A percentile compares a stretch with the other conserved stretches of the same genome.
Evolutionary conservation across 106 monocot genomes (phyloP).

Genomic region (Chionographis japonica): DNA sequence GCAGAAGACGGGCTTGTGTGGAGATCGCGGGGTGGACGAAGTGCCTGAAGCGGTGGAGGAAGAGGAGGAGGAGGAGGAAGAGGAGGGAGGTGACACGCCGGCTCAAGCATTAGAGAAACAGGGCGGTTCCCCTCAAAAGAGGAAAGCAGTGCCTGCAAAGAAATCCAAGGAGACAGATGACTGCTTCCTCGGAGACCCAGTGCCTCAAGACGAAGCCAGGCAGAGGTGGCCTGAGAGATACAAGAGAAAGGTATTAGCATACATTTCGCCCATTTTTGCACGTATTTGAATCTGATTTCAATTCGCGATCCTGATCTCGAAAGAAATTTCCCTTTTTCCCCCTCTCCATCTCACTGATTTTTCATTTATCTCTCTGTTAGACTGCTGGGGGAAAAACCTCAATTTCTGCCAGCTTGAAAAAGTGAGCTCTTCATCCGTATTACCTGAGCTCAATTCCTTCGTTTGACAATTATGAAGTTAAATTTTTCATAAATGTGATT

Average conservation of each 20-base stretch:
- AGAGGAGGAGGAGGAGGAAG: background rate
- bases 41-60: background rate
- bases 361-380: background rate
- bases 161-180: constrained; percentile 6
- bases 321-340: background rate
- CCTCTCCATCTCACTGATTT: no score
- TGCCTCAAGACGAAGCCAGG: constrained; percentile 36
- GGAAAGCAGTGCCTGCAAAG: background rate
- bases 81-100: constrained; percentile 5
- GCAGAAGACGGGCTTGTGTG: background rate
- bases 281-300: background rate
- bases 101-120: background rate
- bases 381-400: background rate
- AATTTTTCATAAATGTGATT: no score
- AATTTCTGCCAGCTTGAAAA: background rate
- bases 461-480: no score
- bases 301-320: background rate
- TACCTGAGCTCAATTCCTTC: no score
- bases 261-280: background rate
- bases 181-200: constrained; percentile 41
- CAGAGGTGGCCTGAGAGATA: constrained; percentile 65
- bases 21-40: background rate
- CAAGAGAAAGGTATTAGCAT: constrained; percentile 13
- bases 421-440: background rate
- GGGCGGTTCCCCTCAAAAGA: background rate